Evolutionary conservation across 2,329 filamentous ascomycete species (phyloP).

Genomic region (Fusarium albidum): DNA sequence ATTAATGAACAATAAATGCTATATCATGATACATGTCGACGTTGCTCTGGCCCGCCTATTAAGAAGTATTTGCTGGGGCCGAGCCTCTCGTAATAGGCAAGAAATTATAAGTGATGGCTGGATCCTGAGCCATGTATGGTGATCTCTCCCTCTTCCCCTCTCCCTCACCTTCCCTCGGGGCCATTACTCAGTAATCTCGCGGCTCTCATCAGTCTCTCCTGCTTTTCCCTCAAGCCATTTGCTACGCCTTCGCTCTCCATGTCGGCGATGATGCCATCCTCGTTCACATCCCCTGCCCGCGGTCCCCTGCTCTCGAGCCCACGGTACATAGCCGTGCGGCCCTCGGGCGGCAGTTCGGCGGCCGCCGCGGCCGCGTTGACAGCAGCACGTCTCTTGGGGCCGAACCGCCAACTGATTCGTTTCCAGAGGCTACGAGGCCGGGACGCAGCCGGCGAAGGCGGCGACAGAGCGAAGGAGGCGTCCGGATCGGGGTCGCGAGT

Average conservation of each 20-base stretch:
- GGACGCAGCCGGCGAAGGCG: constrained; percentile 25
- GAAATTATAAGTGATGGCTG: background rate
- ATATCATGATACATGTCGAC: constrained; percentile 43
- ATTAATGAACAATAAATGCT: constrained; percentile 44
- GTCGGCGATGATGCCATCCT: constrained; percentile 36
- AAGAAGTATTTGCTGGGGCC: constrained; percentile 30
- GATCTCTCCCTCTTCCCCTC: constrained; percentile 1
- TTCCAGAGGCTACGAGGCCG: constrained; percentile 38
- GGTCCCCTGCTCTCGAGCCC: constrained; percentile 29
- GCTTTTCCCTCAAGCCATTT: constrained; percentile 45
- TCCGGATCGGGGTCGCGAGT: constrained; percentile 26
- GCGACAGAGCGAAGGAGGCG: constrained; percentile 21
- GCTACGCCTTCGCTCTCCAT: constrained; percentile 36
- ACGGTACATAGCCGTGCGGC: constrained; percentile 49
- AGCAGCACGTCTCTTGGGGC: constrained; percentile 29
- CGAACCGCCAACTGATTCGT: constrained; percentile 40
- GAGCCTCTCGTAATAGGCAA: constrained; percentile 26
- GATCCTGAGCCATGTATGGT: background rate
- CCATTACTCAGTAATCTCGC: constrained; percentile 46
- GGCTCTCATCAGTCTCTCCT: constrained; percentile 52
- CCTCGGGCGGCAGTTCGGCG: constrained; percentile 31
- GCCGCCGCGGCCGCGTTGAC: constrained; percentile 33
- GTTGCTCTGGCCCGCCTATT: constrained; percentile 35
- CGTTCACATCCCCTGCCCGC: constrained; percentile 31
- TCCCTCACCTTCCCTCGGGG: constrained; percentile 23